Evolutionary conservation across 257 asterid species (phyloP).

Genomic region (Fraxinus cuspidata): DNA sequence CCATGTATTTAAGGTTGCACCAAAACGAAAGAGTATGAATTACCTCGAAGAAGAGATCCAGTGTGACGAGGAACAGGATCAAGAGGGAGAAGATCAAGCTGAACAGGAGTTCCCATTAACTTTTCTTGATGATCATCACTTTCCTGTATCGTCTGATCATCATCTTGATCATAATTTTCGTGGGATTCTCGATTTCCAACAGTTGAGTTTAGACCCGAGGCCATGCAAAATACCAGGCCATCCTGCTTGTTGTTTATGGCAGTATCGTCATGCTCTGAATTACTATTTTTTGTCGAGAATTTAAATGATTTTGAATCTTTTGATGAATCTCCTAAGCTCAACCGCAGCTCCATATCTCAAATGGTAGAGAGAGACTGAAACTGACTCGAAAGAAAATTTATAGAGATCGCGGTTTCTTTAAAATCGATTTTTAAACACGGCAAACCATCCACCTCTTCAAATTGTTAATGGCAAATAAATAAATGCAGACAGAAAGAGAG

Average conservation of each 20-base stretch:
- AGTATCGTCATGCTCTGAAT: neutral
- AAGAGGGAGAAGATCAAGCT: conserved; percentile 63
- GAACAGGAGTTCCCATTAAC: conserved; percentile 36
- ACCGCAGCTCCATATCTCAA: conserved; percentile 62
- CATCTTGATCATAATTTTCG: conserved; percentile 14
- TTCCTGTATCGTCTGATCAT: conserved; percentile 15
- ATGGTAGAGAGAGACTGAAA: conserved; percentile 14
- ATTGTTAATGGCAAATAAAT: neutral
- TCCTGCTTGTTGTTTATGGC: neutral
- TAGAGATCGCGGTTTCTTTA: conserved; percentile 24
- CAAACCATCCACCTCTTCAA: conserved; percentile 22
- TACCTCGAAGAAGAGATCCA: conserved; percentile 36
- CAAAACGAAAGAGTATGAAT: neutral
- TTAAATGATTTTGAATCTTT: conserved; percentile 19
- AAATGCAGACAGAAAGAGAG: neutral
- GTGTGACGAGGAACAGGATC: conserved; percentile 51
- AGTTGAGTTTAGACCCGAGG: conserved; percentile 39
- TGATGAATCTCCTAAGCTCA: conserved; percentile 66
- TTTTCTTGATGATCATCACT: conserved; percentile 31
- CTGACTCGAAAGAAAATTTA: conserved; percentile 50
- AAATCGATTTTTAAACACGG: conserved; percentile 16
- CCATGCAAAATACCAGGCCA: conserved; percentile 52
- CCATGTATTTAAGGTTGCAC: neutral
- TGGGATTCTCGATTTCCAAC: conserved; percentile 22
- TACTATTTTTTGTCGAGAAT: conserved; percentile 25